phyloP scores from a whole-genome alignment of 306 rosid species.

The Carpinus viminea region DNA sequence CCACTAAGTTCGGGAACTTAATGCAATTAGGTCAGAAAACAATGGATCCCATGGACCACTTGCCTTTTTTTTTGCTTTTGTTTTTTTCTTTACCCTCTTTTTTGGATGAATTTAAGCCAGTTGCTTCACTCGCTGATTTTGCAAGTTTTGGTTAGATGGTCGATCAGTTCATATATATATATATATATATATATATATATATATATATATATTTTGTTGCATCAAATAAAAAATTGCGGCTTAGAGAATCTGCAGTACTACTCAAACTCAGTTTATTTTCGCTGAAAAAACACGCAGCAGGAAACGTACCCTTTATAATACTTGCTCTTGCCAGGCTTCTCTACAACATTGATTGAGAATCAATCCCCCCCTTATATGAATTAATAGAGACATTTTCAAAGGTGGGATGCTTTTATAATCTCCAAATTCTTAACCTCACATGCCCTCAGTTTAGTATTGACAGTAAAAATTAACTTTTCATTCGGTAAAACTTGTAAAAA shows the following conservation, averaged over 20 bases:
- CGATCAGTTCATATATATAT: slow-evolving; percentile 22
- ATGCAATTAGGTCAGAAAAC: slow-evolving; percentile 47
- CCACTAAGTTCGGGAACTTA: slow-evolving; percentile 13
- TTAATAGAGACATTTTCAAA: neutral
- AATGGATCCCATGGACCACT: slow-evolving; percentile 20
- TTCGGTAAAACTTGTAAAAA: too few relatives aligned
- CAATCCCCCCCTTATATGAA: slow-evolving; percentile 2
- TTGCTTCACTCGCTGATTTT: slow-evolving; percentile 30
- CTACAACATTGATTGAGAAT: slow-evolving; percentile 19
- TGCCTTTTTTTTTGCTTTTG: slow-evolving; percentile 4
- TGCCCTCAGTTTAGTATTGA: too few relatives aligned
- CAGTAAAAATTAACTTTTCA: too few relatives aligned
- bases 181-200: too few relatives aligned
- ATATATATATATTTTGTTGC: slow-evolving; percentile 24
- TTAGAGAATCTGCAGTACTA: slow-evolving; percentile 9
- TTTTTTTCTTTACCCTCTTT: neutral
- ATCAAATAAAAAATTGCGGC: slow-evolving; percentile 22
- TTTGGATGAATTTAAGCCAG: neutral
- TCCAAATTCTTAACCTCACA: neutral
- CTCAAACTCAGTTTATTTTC: slow-evolving; percentile 21
- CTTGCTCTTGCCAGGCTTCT: slow-evolving; percentile 30
- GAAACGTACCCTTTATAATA: slow-evolving; percentile 23
- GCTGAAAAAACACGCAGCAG: slow-evolving; percentile 18
- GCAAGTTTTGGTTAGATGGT: slow-evolving; percentile 32
- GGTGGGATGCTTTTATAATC: slow-evolving; percentile 24